These are phyloP conservation scores for Vaccinium corymbosum DNA, from an alignment of 148 eudicot genomes.

Conservation along the genomic window DNA sequence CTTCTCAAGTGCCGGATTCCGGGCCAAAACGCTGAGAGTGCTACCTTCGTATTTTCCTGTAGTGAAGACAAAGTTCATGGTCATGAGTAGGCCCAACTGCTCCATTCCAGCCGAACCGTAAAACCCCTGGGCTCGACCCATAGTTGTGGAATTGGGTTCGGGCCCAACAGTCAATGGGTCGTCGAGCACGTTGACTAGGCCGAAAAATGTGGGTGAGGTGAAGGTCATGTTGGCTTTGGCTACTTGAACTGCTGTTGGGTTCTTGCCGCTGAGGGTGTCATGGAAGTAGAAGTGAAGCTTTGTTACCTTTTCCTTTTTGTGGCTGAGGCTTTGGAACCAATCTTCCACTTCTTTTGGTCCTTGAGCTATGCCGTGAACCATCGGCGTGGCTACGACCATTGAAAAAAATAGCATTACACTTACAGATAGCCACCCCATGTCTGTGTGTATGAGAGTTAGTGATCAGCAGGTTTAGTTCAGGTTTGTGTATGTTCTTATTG, in stretches of 20 bases:
- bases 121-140: slow-evolving; percentile 30
- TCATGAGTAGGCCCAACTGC: slow-evolving; percentile 20
- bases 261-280: slow-evolving; percentile 16
- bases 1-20: slow-evolving; percentile 18
- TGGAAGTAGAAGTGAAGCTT: slow-evolving; percentile 39
- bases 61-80: slow-evolving; percentile 22
- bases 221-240: slow-evolving; percentile 7
- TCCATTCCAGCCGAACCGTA: slow-evolving; percentile 15
- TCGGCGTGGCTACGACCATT: slow-evolving; percentile 1
- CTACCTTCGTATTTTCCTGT: slow-evolving; percentile 39
- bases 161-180: slow-evolving; percentile 21
- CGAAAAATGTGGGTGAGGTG: slow-evolving; percentile 11
- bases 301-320: slow-evolving; percentile 21
- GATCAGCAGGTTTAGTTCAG: not conserved
- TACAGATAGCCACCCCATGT: slow-evolving; percentile 8
- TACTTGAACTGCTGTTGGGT: slow-evolving; percentile 14
- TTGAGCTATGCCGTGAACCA: slow-evolving; percentile 6
- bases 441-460: not conserved
- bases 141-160: slow-evolving; percentile 13
- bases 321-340: slow-evolving; percentile 25
- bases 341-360: slow-evolving; percentile 11
- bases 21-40: slow-evolving; percentile 23
- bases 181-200: slow-evolving; percentile 12
- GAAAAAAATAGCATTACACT: not conserved
- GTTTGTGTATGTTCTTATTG: not conserved